A percentile compares a stretch with the other conserved stretches of the same genome.
phyloP scores from a whole-genome alignment of 176 grass and related monocot genomes.

The Stipa capillata region DNA sequence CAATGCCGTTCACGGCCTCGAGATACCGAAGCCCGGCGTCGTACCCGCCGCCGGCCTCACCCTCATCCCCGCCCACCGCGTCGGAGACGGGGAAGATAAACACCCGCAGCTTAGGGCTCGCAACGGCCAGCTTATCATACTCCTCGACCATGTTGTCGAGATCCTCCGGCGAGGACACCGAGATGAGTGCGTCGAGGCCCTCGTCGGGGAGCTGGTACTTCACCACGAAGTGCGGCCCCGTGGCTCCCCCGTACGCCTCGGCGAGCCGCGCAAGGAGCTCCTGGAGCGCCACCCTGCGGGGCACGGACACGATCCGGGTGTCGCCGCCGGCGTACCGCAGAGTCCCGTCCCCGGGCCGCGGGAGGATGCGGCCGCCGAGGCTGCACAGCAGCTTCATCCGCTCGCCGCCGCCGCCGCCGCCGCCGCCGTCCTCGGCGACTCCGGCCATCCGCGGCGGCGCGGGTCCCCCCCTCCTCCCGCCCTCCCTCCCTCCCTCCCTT shows the following conservation, averaged over 20 bases:
- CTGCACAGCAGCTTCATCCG: conserved; percentile 79
- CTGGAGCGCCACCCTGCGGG: conserved; percentile 40
- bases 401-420: conserved; percentile 20
- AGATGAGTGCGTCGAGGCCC: conserved; percentile 92
- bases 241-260: conserved; percentile 59
- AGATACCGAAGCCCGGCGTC: conserved; percentile 49
- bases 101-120: conserved; percentile 68
- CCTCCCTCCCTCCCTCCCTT: background rate
- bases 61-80: background rate
- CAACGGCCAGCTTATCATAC: conserved; percentile 62
- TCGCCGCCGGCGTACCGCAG: conserved; percentile 90
- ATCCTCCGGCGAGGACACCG: conserved; percentile 90
- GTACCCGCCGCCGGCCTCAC: conserved; percentile 15
- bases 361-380: conserved; percentile 81
- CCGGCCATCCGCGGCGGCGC: conserved; percentile 38
- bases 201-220: conserved; percentile 96
- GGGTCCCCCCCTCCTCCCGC: background rate
- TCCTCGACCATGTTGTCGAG: conserved; percentile 99
- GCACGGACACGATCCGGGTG: conserved; percentile 84
- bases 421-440: conserved; percentile 24
- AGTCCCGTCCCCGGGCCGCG: conserved; percentile 75
- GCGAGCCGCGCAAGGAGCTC: conserved; percentile 42
- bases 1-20: conserved; percentile 75
- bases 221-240: conserved; percentile 39
- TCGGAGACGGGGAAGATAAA: conserved; percentile 81